Conservation (phyloP, 768 basidiomycete genomes). For the Suillus spraguei region DNA sequence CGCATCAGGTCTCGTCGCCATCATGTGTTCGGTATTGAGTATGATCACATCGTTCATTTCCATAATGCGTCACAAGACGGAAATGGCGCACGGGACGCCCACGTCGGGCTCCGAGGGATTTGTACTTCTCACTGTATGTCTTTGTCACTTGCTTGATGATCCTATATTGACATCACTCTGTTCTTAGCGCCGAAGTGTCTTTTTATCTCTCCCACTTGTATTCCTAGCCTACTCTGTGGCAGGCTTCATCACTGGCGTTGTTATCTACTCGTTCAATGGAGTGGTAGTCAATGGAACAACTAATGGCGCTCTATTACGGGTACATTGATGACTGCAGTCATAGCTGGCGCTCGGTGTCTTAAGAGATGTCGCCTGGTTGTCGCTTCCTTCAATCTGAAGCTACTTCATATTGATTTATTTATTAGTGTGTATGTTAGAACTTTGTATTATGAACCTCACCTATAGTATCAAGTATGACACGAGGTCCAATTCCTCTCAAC, state of each 20-base stretch:
- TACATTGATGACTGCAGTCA: slow-evolving; percentile 58
- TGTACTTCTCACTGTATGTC: slow-evolving; percentile 51
- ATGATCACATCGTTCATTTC: slow-evolving; percentile 71
- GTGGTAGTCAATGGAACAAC: slow-evolving; percentile 41
- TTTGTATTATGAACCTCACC: neutral
- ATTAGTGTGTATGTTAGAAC: neutral
- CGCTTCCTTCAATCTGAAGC: slow-evolving; percentile 36
- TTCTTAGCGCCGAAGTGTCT: slow-evolving; percentile 50
- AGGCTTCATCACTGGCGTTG: slow-evolving; percentile 66
- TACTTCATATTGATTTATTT: neutral
- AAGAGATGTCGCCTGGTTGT: slow-evolving; percentile 64
- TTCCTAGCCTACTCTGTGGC: slow-evolving; percentile 72
- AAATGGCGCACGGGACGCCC: slow-evolving; percentile 53
- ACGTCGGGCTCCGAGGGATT: slow-evolving; percentile 55
- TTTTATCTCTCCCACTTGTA: slow-evolving; percentile 74
- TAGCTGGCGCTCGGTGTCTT: slow-evolving; percentile 63
- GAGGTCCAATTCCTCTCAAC: neutral
- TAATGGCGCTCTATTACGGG: slow-evolving; percentile 32
- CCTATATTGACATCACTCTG: neutral
- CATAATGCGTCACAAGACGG: slow-evolving; percentile 69
- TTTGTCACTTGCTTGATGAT: slow-evolving; percentile 14
- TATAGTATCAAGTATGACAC: neutral
- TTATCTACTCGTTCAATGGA: slow-evolving; percentile 66
- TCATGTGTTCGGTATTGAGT: slow-evolving; percentile 68
- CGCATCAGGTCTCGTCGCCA: slow-evolving; percentile 65